These are phyloP conservation scores for Podaxis rugospora DNA, from an alignment of 768 basidiomycete genomes.

Conservation along the genomic window DNA sequence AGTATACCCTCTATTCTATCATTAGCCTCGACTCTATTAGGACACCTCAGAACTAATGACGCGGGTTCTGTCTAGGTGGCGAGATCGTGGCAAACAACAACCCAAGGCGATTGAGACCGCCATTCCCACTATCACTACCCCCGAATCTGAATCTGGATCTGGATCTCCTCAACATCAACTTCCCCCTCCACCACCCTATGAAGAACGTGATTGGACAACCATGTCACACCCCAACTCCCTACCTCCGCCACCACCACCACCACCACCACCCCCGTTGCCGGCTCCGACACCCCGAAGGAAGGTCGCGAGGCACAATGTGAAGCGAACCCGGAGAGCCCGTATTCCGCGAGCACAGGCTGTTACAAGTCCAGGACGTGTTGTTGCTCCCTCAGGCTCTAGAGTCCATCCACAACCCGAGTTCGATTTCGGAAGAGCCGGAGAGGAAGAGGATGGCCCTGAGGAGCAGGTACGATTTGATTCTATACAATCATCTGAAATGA, in stretches of 20 bases:
- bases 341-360: background rate
- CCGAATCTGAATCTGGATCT: conserved; percentile 1
- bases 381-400: conserved; percentile 21
- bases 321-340: conserved; percentile 11
- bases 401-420: conserved; percentile 34
- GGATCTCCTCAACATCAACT: conserved; percentile 14
- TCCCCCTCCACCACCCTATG: conserved; percentile 63
- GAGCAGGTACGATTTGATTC: conserved; percentile 33
- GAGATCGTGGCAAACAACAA: conserved; percentile 63
- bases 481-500: background rate
- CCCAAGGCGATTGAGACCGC: conserved; percentile 12
- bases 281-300: conserved; percentile 2
- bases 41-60: background rate
- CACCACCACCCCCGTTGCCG: background rate
- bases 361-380: conserved; percentile 10
- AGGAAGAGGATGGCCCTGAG: conserved; percentile 29
- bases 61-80: conserved; percentile 49
- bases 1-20: conserved; percentile 20
- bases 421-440: conserved; percentile 31
- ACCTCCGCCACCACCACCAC: conserved; percentile 23
- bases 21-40: background rate
- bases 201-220: conserved; percentile 54
- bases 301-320: conserved; percentile 6
- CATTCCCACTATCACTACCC: conserved; percentile 28
- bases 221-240: conserved; percentile 21